Evolutionary conservation across 805 yeast species (phyloP).

Genomic region (Torulaspora maleeae): DNA sequence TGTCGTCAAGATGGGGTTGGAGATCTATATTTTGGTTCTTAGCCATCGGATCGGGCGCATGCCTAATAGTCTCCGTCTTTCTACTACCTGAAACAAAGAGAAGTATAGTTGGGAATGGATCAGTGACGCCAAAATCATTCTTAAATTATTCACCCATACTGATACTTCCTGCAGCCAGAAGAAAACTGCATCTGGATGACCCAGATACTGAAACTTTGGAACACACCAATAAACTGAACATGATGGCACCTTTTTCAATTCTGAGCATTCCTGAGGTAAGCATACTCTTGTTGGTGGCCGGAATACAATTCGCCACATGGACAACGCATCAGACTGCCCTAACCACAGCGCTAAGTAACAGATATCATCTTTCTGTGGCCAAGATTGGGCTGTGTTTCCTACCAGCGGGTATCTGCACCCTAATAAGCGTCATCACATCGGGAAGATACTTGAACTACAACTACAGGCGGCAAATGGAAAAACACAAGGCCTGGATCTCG

Average conservation of each 20-base stretch:
- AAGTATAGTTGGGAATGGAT: conserved; percentile 68
- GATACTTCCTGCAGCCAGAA: conserved; percentile 19
- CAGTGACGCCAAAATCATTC: conserved; percentile 45
- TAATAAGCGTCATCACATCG: conserved; percentile 52
- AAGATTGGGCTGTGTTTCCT: conserved; percentile 68
- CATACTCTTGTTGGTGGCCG: conserved; percentile 50
- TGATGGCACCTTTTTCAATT: conserved; percentile 42
- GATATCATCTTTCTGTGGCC: conserved; percentile 49
- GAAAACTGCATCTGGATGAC: conserved; percentile 26
- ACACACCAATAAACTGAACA: conserved; percentile 25
- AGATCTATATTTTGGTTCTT: conserved; percentile 74
- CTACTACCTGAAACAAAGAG: conserved; percentile 74
- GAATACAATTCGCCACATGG: conserved; percentile 66
- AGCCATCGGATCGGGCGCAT: conserved; percentile 55
- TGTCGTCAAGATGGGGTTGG: conserved; percentile 54
- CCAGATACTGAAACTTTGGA: conserved; percentile 35
- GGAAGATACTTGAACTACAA: conserved; percentile 55
- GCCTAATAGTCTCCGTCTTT: conserved; percentile 35
- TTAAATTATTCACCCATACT: conserved; percentile 47
- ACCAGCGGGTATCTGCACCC: conserved; percentile 66
- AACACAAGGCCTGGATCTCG: conserved; percentile 24
- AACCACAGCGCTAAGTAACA: conserved; percentile 47
- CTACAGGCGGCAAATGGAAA: conserved; percentile 27
- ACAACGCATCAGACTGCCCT: conserved; percentile 62
- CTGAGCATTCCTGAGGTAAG: conserved; percentile 43